Base-by-base conservation (phyloP, 768 basidiomycete species). In the Boletus edulis region DNA sequence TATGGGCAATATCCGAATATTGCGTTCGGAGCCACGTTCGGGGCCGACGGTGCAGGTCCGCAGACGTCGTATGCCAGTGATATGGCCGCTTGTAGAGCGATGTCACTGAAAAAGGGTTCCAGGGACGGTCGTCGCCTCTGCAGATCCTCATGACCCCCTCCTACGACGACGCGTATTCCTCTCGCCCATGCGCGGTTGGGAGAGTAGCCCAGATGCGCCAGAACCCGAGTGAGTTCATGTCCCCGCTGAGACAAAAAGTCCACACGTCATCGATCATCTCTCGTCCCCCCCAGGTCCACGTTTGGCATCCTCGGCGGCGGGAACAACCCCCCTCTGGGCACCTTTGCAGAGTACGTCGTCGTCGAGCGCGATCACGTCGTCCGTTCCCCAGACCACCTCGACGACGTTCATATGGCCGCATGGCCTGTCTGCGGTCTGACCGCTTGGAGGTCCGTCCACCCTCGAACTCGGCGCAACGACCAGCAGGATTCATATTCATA, bases 381-480 rank as follows among this genome's bases (percentile, higher is more conserved):
- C 31, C 73, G 51, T 3, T 81, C 84, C 4, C 91, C 90, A 0
- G 69, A 77, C 5, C 85, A 93, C 67, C 78, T 91, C 52, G 77
- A 78, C 59, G 83, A 88, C 65, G 73, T 83, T 40, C 81, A 91
- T 49, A 77, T 81, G 17, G 85, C 90, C 0, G 89, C 89, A 5
- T 89, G 88, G 83, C 91, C 92, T 0, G 62, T 90, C 3, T 90
- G 77, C 1, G 89, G 84, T 3, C 67, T 93, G 18, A 94, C 92
- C 15, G 89, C 92, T 3, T 94, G 89, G 86, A 83, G 91, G 91
- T 91, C 12, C 41, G 75, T 67, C 10, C 17, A 15, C 11, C 18
- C 7, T 20, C 11, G 11, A 13, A 46, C 24, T 6, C 22, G 5
- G 14, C 15, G 32, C 24, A 7, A 34, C 8, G 14, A 18, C 7